Evolutionary conservation across 192 early-diverging fungal genomes (phyloP), one percentile per base, ranked within the genome.

Genomic region (Phycomyces nitens): DNA sequence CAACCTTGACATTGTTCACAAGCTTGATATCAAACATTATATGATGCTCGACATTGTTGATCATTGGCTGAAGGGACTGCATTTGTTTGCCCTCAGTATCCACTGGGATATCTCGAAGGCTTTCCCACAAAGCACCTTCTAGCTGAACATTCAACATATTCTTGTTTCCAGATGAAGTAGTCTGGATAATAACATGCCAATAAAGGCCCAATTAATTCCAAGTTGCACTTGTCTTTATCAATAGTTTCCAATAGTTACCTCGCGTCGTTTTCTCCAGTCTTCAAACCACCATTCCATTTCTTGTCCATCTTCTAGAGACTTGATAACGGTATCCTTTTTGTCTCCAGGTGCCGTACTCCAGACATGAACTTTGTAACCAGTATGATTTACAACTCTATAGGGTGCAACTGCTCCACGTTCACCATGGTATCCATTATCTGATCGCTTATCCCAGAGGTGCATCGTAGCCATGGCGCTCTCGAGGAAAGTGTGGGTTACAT

Each of bases 211-310:
- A n/a, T n/a, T 7, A 11, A 18, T 21, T 24, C 12, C 11, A 53
- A 39, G 47, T 4, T 43, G 11, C 18, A 59, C 7, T 38, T 34
- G 16, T 26, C 16, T 43, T 5, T 24, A 39, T 12, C 7, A 44
- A 12, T 34, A 38, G 11, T 41, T 27, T 10, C 41, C 29, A n/a
- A 29, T 5, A 47, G 49, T 64, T 69, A 90, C 91, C 78, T 96
- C 94, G 57, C 96, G 88, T 74, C 90, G 86, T 40, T 84, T 87
- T 58, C 92, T 81, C 96, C 96, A 99, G 69, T 99, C 94, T 61
- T 95, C 94, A 64, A 97, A 97, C n/a, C 93, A 83, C 96, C 96
- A 98, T 43, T 90, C 83, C 16, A 93, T 77, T 21, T 88, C 88
- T 23, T 83, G 75, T 16, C 88, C 87, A 64, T 93, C 84, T 20